A percentile compares a stretch with the other conserved stretches of the same genome.
Conservation (phyloP, 1,284 basidiomycete species). For the Malassezia sympodialis region DNA sequence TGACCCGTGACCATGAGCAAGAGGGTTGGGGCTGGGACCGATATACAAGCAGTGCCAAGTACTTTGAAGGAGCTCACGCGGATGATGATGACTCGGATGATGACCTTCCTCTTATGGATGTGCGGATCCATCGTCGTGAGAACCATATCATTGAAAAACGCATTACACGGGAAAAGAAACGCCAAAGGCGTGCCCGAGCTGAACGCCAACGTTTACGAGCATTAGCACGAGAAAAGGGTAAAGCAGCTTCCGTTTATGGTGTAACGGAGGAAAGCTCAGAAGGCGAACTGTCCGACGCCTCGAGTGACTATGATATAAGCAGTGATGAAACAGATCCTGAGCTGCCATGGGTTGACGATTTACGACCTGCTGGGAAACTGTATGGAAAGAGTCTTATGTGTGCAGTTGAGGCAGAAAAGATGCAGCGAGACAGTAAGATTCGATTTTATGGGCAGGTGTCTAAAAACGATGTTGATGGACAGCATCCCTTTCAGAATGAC, state of each 20-base stretch:
- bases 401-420: constrained; percentile 23
- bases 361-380: constrained; percentile 37
- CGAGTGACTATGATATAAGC: constrained; percentile 19
- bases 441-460: constrained; percentile 36
- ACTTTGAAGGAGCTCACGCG: constrained; percentile 18
- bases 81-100: constrained; percentile 31
- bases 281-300: constrained; percentile 15
- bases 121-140: constrained; percentile 13
- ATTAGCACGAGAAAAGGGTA: constrained; percentile 26
- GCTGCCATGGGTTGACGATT: constrained; percentile 34
- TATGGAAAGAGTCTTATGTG: constrained; percentile 43
- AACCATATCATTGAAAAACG: constrained; percentile 1
- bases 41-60: constrained; percentile 21
- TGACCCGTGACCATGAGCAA: constrained; percentile 36
- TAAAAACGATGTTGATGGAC: constrained; percentile 22
- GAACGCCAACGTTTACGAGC: constrained; percentile 9
- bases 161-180: not conserved
- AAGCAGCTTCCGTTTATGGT: constrained; percentile 28
- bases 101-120: constrained; percentile 25
- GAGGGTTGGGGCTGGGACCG: constrained; percentile 47
- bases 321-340: constrained; percentile 29
- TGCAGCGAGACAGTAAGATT: constrained; percentile 20
- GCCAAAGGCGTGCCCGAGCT: constrained; percentile 1
- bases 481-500: constrained; percentile 31
- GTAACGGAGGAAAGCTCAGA: not conserved